These are phyloP conservation scores for Geum urbanum DNA, from an alignment of 306 rosid genomes.

Conservation along the genomic window DNA sequence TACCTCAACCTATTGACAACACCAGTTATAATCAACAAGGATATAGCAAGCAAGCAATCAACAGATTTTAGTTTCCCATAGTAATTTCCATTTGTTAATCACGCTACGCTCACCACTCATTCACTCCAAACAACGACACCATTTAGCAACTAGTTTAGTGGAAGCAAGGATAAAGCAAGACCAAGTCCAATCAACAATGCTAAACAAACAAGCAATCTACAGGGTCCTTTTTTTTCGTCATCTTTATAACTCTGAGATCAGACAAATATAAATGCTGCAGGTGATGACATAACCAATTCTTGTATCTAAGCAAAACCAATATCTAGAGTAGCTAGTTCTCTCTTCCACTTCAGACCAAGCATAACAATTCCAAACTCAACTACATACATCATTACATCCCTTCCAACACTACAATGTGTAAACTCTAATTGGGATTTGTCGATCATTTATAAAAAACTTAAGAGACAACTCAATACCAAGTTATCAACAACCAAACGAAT, in stretches of 20 bases:
- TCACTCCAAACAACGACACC: neutral
- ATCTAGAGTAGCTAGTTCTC: neutral
- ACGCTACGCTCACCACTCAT: neutral
- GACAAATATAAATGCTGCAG: too few relatives aligned
- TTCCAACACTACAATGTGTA: neutral
- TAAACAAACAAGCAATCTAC: neutral
- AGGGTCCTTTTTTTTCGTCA: too few relatives aligned
- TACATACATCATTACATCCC: neutral
- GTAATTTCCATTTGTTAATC: neutral
- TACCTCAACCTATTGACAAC: neutral
- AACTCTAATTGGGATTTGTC: neutral
- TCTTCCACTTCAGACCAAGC: neutral
- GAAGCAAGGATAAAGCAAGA: neutral
- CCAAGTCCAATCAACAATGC: neutral
- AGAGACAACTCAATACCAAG: neutral
- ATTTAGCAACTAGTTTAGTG: neutral
- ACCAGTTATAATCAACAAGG: neutral
- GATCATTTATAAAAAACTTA: too few relatives aligned
- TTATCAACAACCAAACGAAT: neutral
- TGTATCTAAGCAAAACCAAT: neutral
- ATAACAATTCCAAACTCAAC: neutral
- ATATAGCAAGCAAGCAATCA: neutral
- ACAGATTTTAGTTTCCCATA: neutral
- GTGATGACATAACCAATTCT: too few relatives aligned
- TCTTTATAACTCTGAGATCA: too few relatives aligned